phyloP scores from a whole-genome alignment of 441 rosid genomes.

The Jatropha multifida region DNA sequence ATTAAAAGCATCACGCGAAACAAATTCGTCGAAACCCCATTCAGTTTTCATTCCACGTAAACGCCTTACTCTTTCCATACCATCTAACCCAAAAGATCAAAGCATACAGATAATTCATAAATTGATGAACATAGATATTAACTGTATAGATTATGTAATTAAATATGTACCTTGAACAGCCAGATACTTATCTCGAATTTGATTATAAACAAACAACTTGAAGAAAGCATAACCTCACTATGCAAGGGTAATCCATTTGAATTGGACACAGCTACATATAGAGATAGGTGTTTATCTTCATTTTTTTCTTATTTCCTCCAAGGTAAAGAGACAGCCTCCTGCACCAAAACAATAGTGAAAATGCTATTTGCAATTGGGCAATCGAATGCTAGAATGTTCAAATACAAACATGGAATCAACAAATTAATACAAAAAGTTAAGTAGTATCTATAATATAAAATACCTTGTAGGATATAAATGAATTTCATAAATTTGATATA shows the following conservation, averaged over 20 bases:
- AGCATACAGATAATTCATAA: not conserved
- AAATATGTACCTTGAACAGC: not conserved
- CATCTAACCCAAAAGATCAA: not conserved
- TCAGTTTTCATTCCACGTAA: too few relatives aligned
- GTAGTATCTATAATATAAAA: too few relatives aligned
- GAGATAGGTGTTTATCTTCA: not conserved
- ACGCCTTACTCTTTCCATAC: not conserved
- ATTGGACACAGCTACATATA: constrained; percentile 1
- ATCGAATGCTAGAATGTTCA: too few relatives aligned
- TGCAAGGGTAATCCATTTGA: not conserved
- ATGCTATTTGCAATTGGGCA: not conserved
- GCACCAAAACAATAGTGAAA: not conserved
- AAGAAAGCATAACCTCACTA: constrained; percentile 1
- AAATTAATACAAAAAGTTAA: too few relatives aligned
- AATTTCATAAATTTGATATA: too few relatives aligned
- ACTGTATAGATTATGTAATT: too few relatives aligned
- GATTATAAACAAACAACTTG: constrained; percentile 20
- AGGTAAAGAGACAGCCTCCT: constrained; percentile 18
- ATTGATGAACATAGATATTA: not conserved
- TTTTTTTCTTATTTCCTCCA: constrained; percentile 13
- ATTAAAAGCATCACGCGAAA: too few relatives aligned
- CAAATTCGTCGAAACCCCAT: too few relatives aligned
- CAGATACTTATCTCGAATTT: constrained; percentile 10
- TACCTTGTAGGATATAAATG: too few relatives aligned
- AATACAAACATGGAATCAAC: too few relatives aligned